phyloP scores from a whole-genome alignment of 192 early-diverging fungal genomes.

The Coemansia asiatica region DNA sequence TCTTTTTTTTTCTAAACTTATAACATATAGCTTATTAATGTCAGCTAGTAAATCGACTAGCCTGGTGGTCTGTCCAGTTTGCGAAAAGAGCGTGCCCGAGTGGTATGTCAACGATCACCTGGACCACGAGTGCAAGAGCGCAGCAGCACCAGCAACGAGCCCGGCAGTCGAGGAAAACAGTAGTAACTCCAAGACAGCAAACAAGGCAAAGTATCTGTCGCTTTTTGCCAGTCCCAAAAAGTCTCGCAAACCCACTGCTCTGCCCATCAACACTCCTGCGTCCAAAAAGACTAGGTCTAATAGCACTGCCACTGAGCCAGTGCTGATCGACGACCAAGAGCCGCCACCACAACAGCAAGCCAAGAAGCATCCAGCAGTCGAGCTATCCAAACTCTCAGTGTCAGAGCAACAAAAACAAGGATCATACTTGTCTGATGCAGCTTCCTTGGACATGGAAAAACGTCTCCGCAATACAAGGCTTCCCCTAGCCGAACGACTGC shows the following conservation, averaged over 20 bases:
- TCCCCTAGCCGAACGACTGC: constrained; percentile 50
- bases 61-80: constrained; percentile 42
- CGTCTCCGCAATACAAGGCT: constrained; percentile 25
- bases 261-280: too few species aligned
- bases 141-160: neutral
- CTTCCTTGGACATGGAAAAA: constrained; percentile 11
- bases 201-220: too few species aligned
- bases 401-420: neutral
- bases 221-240: too few species aligned
- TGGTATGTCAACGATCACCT: constrained; percentile 54
- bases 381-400: neutral
- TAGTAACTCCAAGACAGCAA: neutral
- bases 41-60: constrained; percentile 10
- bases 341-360: too few species aligned
- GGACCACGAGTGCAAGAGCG: constrained; percentile 33
- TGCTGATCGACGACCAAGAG: too few species aligned
- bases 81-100: constrained; percentile 38
- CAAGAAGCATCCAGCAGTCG: too few species aligned
- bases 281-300: too few species aligned
- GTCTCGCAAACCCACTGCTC: too few species aligned
- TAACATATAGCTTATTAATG: too few species aligned
- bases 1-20: too few species aligned
- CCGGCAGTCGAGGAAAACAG: neutral
- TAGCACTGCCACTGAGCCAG: too few species aligned
- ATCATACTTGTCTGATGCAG: neutral